Evolutionary conservation across 1,284 basidiomycete species (phyloP).

Genomic region (Fomitopsis palustris): DNA sequence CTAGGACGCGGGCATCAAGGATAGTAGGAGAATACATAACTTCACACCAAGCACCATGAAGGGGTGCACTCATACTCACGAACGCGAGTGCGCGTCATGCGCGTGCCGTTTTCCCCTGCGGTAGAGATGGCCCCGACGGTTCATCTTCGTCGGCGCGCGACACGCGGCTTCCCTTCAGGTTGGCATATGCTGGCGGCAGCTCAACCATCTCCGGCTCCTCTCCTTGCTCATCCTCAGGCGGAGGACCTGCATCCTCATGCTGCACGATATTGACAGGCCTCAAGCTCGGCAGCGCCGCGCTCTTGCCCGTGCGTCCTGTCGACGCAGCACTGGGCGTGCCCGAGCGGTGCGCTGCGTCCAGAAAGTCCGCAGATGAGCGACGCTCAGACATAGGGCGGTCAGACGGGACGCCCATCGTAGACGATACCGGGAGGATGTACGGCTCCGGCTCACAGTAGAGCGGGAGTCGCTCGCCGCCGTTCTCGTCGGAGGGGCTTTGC

Average conservation of each 20-base stretch:
- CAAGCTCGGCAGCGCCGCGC: slow-evolving; percentile 49
- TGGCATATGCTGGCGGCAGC: slow-evolving; percentile 74
- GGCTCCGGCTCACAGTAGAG: slow-evolving; percentile 72
- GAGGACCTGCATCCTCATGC: slow-evolving; percentile 74
- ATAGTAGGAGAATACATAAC: background rate
- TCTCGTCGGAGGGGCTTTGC: slow-evolving; percentile 49
- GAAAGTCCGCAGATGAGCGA: slow-evolving; percentile 7
- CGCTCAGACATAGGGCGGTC: slow-evolving; percentile 23
- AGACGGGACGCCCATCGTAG: slow-evolving; percentile 25
- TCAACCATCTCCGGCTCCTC: slow-evolving; percentile 67
- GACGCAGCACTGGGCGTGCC: slow-evolving; percentile 16
- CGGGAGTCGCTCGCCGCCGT: slow-evolving; percentile 51
- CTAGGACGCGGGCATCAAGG: background rate
- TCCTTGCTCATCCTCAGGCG: slow-evolving; percentile 22
- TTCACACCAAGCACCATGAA: too few relatives aligned
- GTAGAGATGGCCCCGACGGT: background rate
- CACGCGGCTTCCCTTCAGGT: slow-evolving; percentile 14
- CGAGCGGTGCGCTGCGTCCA: slow-evolving; percentile 16
- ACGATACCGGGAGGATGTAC: slow-evolving; percentile 63
- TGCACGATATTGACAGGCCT: slow-evolving; percentile 76
- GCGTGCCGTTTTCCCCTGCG: background rate
- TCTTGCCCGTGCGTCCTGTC: slow-evolving; percentile 26
- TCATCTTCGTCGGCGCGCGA: background rate
- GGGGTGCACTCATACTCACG: too few relatives aligned
- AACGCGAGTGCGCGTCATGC: background rate